These are phyloP conservation scores for Sanghuangporus baumii DNA, from an alignment of 1,284 basidiomycete species.

Conservation along the genomic window DNA sequence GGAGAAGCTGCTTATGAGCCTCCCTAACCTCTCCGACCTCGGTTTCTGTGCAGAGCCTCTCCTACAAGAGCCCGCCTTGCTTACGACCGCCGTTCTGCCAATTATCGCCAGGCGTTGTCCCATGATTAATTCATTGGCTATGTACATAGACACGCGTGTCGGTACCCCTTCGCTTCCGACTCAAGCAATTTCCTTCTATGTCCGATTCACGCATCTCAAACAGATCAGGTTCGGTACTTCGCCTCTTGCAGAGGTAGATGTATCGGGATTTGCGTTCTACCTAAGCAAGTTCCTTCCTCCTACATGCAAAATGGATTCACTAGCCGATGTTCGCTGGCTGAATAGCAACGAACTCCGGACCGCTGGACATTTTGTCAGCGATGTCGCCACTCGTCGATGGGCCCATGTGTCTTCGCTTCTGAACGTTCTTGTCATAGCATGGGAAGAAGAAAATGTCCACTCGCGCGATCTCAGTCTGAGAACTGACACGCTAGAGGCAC, in stretches of 20 bases:
- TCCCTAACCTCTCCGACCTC: slow-evolving; percentile 43
- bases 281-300: neutral
- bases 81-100: slow-evolving; percentile 46
- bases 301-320: neutral
- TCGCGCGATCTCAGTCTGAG: too few species aligned
- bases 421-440: neutral
- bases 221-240: neutral
- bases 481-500: too few species aligned
- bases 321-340: neutral
- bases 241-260: neutral
- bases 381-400: neutral
- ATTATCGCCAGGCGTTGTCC: slow-evolving; percentile 52
- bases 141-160: slow-evolving; percentile 41
- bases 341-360: neutral
- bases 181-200: too few species aligned
- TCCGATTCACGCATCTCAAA: neutral
- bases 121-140: slow-evolving; percentile 40
- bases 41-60: slow-evolving; percentile 48
- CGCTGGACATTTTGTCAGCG: neutral
- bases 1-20: slow-evolving; percentile 42
- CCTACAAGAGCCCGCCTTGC: slow-evolving; percentile 29
- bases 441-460: neutral
- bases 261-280: neutral
- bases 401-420: neutral
- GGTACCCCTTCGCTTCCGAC: too few species aligned